Evolutionary conservation across 2,329 filamentous ascomycete species (phyloP).

Genomic region (Grosmannia huntii): DNA sequence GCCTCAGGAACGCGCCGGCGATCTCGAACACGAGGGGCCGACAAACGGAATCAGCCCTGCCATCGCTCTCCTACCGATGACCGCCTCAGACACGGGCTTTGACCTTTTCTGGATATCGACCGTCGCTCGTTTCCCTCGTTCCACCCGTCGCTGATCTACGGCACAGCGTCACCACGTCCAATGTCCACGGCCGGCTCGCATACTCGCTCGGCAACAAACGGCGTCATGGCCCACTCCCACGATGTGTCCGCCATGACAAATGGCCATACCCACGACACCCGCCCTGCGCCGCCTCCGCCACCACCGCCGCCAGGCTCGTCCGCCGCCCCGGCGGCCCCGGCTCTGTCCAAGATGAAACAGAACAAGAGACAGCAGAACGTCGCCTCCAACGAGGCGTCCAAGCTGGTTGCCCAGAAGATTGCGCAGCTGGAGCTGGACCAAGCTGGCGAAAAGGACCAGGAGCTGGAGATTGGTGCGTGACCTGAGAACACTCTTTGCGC

Average conservation of each 20-base stretch:
- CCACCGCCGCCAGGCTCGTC: slow-evolving; percentile 22
- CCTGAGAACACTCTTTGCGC: background rate
- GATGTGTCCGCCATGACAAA: slow-evolving; percentile 20
- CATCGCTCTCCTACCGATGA: background rate
- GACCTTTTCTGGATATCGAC: background rate
- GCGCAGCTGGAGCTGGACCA: slow-evolving; percentile 90
- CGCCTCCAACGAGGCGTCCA: slow-evolving; percentile 80
- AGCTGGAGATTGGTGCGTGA: slow-evolving; percentile 74
- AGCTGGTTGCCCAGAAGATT: slow-evolving; percentile 84
- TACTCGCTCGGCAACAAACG: slow-evolving; percentile 20
- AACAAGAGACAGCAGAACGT: slow-evolving; percentile 72
- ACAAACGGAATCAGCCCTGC: background rate
- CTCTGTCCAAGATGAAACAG: slow-evolving; percentile 50
- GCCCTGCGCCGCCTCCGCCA: slow-evolving; percentile 28
- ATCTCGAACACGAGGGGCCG: background rate
- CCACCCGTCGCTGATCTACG: background rate
- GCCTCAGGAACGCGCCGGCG: background rate
- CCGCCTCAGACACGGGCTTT: background rate
- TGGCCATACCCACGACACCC: slow-evolving; percentile 23
- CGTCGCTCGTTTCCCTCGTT: background rate
- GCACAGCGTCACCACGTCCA: slow-evolving; percentile 1
- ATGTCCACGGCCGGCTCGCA: slow-evolving; percentile 26
- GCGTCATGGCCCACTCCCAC: slow-evolving; percentile 13
- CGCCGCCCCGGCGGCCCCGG: slow-evolving; percentile 23
- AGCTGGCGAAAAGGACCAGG: slow-evolving; percentile 87